These are phyloP conservation scores for Cladophialophora bantiana DNA, from an alignment of 2,329 filamentous ascomycete species.

Conservation along the genomic window DNA sequence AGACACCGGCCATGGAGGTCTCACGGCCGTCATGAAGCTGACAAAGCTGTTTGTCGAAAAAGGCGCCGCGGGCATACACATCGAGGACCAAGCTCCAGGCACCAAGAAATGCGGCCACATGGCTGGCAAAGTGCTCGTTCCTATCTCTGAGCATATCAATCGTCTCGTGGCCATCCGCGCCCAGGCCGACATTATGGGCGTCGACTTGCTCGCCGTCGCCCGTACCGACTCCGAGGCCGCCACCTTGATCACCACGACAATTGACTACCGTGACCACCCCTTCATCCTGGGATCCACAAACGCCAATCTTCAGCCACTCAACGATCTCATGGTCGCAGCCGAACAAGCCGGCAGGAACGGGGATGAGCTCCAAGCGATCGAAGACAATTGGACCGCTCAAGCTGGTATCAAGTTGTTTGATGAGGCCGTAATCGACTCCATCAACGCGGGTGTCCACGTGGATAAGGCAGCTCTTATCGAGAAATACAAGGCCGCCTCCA, in stretches of 20 bases:
- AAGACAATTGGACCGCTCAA: slow-evolving; percentile 83
- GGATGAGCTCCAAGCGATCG: slow-evolving; percentile 82
- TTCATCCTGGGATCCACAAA: slow-evolving; percentile 94
- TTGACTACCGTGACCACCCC: slow-evolving; percentile 91
- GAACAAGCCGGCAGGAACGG: slow-evolving; percentile 83
- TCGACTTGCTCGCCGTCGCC: slow-evolving; percentile 87
- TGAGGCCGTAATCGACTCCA: slow-evolving; percentile 84
- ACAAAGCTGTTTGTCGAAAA: slow-evolving; percentile 97
- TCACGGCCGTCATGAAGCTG: slow-evolving; percentile 99
- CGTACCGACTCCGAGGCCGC: slow-evolving; percentile 97
- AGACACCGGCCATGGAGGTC: slow-evolving; percentile 93
- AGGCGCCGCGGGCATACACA: slow-evolving; percentile 96
- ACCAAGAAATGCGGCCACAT: slow-evolving; percentile 99
- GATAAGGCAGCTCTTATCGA: slow-evolving; percentile 73
- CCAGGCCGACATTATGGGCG: slow-evolving; percentile 98
- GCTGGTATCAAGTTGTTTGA: slow-evolving; percentile 87
- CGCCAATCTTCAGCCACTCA: slow-evolving; percentile 79
- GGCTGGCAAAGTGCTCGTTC: slow-evolving; percentile 97
- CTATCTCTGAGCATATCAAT: slow-evolving; percentile 98
- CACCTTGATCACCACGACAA: slow-evolving; percentile 94
- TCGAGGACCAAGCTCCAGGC: slow-evolving; percentile 96
- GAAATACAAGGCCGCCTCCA: slow-evolving; percentile 70
- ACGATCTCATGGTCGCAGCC: slow-evolving; percentile 88
- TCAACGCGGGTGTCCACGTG: slow-evolving; percentile 70
- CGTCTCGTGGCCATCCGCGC: slow-evolving; percentile 94